phyloP scores from a whole-genome alignment of 257 asterid genomes.

The Buddleja alternifolia region DNA sequence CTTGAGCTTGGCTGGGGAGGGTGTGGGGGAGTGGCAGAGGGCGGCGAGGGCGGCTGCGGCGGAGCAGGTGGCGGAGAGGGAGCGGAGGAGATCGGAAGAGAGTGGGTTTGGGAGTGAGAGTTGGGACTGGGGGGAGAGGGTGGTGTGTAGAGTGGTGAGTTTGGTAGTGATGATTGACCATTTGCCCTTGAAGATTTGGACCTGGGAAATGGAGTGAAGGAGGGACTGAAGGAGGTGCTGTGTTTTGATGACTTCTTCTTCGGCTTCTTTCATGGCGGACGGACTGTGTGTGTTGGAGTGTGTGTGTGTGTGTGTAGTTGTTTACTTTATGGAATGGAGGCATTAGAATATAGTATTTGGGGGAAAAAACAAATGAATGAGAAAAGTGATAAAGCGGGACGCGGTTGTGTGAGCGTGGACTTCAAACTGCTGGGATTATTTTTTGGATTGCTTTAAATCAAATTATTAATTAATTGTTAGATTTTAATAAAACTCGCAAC shows the following conservation, averaged over 20 bases:
- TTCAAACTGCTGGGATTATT: conserved; percentile 6
- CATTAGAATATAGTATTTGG: too few species aligned
- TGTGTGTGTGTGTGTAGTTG: background rate
- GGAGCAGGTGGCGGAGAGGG: conserved; percentile 55
- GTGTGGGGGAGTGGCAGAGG: conserved; percentile 50
- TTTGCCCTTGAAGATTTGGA: conserved; percentile 71
- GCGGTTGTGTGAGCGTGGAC: conserved; percentile 34
- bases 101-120: conserved; percentile 44
- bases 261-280: conserved; percentile 57
- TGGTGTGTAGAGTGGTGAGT: conserved; percentile 56
- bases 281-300: conserved; percentile 12
- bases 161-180: conserved; percentile 67
- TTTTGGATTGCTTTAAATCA: background rate
- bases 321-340: too few species aligned
- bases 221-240: conserved; percentile 49
- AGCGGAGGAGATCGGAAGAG: conserved; percentile 56
- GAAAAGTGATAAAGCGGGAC: conserved; percentile 23
- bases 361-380: conserved; percentile 29
- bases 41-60: conserved; percentile 51
- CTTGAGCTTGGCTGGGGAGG: conserved; percentile 69
- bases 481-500: too few species aligned
- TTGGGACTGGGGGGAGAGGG: conserved; percentile 58
- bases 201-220: conserved; percentile 44
- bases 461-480: background rate
- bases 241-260: conserved; percentile 29